These are phyloP conservation scores for Scleromitrula shiraiana DNA, from an alignment of 2,329 filamentous ascomycete genomes.

Conservation along the genomic window DNA sequence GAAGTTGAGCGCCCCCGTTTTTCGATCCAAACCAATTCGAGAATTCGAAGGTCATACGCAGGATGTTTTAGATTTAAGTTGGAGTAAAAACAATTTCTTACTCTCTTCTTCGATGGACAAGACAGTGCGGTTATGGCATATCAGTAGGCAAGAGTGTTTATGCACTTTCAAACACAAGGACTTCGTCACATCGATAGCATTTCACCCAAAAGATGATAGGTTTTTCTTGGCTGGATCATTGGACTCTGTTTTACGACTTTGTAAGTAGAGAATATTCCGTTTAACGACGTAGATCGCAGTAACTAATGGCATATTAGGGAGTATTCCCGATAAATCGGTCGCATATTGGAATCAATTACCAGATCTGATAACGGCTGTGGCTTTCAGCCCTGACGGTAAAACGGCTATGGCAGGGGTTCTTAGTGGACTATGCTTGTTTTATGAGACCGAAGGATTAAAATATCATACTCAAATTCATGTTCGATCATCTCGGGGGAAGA, in stretches of 20 bases:
- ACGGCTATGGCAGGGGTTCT: constrained; percentile 82
- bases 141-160: constrained; percentile 75
- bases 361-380: constrained; percentile 89
- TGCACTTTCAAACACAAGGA: constrained; percentile 94
- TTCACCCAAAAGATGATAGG: constrained; percentile 88
- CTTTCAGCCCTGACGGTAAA: constrained; percentile 88
- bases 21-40: constrained; percentile 66
- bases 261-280: no score
- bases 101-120: constrained; percentile 98
- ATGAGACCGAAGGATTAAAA: constrained; percentile 85
- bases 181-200: constrained; percentile 89
- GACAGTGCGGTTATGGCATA: constrained; percentile 89
- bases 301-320: no score
- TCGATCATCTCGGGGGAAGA: constrained; percentile 84
- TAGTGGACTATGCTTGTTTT: constrained; percentile 80
- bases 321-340: constrained; percentile 91
- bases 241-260: constrained; percentile 79
- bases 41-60: constrained; percentile 79
- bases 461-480: constrained; percentile 82
- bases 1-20: constrained; percentile 81
- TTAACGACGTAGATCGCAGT: no score
- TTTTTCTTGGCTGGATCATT: constrained; percentile 94
- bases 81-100: constrained; percentile 98
- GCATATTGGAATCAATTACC: constrained; percentile 70
- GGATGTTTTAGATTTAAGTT: constrained; percentile 84